phyloP scores from a whole-genome alignment of 345 rosid genomes.

The Rhodamnia argentea region DNA sequence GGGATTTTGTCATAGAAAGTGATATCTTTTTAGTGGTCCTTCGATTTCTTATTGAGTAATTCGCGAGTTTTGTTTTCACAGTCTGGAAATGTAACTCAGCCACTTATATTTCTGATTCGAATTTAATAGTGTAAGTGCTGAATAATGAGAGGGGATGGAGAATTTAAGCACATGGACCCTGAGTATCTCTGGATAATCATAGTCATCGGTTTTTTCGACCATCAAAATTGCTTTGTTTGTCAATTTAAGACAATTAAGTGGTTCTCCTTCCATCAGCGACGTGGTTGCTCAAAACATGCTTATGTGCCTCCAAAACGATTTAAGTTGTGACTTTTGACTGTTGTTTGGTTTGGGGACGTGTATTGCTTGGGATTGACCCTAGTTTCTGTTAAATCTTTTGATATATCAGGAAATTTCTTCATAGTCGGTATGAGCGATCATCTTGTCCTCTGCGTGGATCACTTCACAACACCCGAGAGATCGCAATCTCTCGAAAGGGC shows the following conservation, averaged over 20 bases:
- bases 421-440: slow-evolving; percentile 60
- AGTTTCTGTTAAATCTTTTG: not conserved
- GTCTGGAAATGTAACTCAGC: not conserved
- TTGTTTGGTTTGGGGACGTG: not conserved
- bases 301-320: not conserved
- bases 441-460: slow-evolving; percentile 60
- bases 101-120: not conserved
- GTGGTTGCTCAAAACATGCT: not conserved
- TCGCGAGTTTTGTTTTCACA: not conserved
- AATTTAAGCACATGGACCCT: not conserved
- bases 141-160: not conserved
- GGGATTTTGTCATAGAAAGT: not conserved
- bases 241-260: not conserved
- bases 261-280: not conserved
- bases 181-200: not conserved
- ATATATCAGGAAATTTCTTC: not conserved
- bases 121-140: not conserved
- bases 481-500: slow-evolving; percentile 14
- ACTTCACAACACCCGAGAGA: slow-evolving; percentile 33
- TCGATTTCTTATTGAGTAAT: not conserved
- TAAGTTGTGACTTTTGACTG: not conserved
- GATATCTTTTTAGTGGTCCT: not conserved
- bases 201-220: not conserved
- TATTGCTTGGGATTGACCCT: not conserved
- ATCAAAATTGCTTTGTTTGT: not conserved